phyloP scores from a whole-genome alignment of 2,329 filamentous ascomycete species.

The Ilyonectria mors-panacis region DNA sequence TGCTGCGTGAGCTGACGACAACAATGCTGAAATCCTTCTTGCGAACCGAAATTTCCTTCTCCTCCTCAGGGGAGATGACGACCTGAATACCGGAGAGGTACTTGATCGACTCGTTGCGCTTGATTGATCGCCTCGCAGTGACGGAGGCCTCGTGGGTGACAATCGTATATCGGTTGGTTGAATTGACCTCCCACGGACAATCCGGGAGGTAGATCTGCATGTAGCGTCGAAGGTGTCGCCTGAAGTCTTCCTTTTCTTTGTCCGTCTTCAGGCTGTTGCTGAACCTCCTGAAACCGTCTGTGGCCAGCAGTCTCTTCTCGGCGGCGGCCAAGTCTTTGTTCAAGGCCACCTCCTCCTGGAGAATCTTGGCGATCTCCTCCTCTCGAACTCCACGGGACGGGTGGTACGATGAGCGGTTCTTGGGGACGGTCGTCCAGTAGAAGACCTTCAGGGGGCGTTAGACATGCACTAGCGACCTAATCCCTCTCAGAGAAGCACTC shows the following conservation, averaged over 20 bases:
- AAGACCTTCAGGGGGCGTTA: slow-evolving; percentile 75
- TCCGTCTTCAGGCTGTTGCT: slow-evolving; percentile 76
- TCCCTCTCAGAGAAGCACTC: slow-evolving; percentile 58
- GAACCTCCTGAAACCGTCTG: slow-evolving; percentile 83
- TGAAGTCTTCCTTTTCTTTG: slow-evolving; percentile 89
- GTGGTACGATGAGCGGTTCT: slow-evolving; percentile 90
- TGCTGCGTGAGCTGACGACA: slow-evolving; percentile 92
- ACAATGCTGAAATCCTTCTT: slow-evolving; percentile 98
- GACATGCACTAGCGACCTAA: slow-evolving; percentile 30
- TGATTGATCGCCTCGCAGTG: slow-evolving; percentile 84
- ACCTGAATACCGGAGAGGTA: slow-evolving; percentile 94
- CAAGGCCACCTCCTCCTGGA: slow-evolving; percentile 79
- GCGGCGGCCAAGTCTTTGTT: slow-evolving; percentile 80
- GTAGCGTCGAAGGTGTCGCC: slow-evolving; percentile 88
- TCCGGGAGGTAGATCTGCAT: slow-evolving; percentile 93
- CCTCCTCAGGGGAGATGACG: slow-evolving; percentile 91
- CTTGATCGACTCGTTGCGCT: slow-evolving; percentile 87
- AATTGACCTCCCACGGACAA: slow-evolving; percentile 91
- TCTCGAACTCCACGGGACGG: slow-evolving; percentile 84
- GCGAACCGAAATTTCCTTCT: slow-evolving; percentile 82
- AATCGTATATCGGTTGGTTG: slow-evolving; percentile 96
- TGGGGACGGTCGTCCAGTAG: slow-evolving; percentile 97
- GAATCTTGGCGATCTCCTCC: slow-evolving; percentile 72
- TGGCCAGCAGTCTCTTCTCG: slow-evolving; percentile 79
- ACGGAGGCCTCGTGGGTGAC: slow-evolving; percentile 90